These are phyloP conservation scores for Penicillium olsonii DNA, from an alignment of 2,329 filamentous ascomycete genomes.

Conservation along the genomic window DNA sequence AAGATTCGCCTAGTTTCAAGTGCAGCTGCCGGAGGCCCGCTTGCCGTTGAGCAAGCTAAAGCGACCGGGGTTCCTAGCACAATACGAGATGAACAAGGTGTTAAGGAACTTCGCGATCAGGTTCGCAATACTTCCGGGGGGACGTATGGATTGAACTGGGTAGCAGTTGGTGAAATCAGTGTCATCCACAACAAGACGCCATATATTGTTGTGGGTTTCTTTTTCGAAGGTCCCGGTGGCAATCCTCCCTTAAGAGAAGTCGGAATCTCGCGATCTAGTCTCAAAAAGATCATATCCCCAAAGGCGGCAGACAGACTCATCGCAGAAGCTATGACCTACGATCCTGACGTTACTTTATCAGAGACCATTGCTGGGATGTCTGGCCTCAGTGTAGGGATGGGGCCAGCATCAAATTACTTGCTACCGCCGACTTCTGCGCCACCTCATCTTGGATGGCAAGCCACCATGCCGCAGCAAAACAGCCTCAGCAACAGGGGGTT, in stretches of 20 bases:
- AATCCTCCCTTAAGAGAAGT: background rate
- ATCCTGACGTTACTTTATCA: background rate
- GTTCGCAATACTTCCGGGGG: background rate
- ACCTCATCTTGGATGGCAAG: no score
- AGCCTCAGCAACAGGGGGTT: no score
- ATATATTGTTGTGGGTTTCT: slow-evolving; percentile 1
- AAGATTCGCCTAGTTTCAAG: background rate
- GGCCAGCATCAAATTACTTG: background rate
- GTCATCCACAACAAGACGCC: background rate
- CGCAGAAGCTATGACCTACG: background rate
- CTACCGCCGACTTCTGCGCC: no score
- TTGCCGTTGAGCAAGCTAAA: background rate
- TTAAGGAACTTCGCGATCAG: background rate
- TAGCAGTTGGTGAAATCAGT: background rate
- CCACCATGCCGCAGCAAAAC: background rate
- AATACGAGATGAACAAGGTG: background rate
- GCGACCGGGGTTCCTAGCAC: background rate
- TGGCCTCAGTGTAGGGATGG: background rate
- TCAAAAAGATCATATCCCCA: background rate
- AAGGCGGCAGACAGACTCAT: background rate
- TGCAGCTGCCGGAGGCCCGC: background rate
- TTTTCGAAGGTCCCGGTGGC: background rate
- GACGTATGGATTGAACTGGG: background rate
- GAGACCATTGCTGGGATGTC: background rate
- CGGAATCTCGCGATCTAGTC: background rate